These are phyloP conservation scores for Tetrastigma voinierianum DNA, from an alignment of 164 flowering plant genomes.

Conservation along the genomic window DNA sequence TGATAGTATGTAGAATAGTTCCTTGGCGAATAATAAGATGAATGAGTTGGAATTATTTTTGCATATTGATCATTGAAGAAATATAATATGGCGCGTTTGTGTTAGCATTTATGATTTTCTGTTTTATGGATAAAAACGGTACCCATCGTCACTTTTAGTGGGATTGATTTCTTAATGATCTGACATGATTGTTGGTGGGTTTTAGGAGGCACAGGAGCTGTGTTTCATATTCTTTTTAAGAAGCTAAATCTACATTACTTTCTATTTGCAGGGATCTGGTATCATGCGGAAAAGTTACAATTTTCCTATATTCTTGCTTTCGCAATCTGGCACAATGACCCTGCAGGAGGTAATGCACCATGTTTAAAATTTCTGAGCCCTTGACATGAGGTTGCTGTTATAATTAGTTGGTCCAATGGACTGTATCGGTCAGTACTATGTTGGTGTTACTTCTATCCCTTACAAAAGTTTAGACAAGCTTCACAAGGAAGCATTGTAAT, in stretches of 20 bases:
- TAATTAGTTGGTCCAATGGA: background rate
- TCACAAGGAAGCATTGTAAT: background rate
- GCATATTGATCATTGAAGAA: too few relatives aligned
- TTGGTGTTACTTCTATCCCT: background rate
- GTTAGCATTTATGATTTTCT: background rate
- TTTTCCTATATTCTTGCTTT: slow-evolving; percentile 84
- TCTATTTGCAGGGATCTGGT: slow-evolving; percentile 76
- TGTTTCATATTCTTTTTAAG: background rate
- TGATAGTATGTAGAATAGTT: too few relatives aligned
- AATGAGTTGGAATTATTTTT: too few relatives aligned
- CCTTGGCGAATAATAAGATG: too few relatives aligned
- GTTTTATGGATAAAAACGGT: background rate
- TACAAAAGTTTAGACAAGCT: background rate
- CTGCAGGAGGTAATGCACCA: slow-evolving; percentile 55
- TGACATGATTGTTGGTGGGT: background rate
- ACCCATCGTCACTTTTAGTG: background rate
- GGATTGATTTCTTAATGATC: background rate
- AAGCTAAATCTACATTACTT: slow-evolving; percentile 9
- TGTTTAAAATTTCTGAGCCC: background rate
- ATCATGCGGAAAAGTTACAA: slow-evolving; percentile 73
- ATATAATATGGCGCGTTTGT: too few relatives aligned
- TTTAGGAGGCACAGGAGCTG: background rate
- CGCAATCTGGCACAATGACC: slow-evolving; percentile 44
- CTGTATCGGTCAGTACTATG: background rate
- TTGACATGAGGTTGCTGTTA: background rate